These are phyloP conservation scores for Lycium ferocissimum DNA, from an alignment of 257 asterid species.

Conservation along the genomic window DNA sequence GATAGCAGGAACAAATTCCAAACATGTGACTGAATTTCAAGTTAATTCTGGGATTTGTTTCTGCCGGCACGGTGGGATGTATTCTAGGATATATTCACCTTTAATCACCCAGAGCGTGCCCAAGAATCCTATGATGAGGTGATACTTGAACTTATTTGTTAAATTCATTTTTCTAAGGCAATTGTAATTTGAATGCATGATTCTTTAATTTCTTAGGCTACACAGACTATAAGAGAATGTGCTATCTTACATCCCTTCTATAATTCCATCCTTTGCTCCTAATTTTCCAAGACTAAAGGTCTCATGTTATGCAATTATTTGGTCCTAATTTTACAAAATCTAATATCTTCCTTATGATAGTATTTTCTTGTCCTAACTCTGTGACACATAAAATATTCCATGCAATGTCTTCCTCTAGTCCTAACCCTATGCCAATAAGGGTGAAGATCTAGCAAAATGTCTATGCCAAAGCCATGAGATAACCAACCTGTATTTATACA, in stretches of 20 bases:
- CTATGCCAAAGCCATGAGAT: not conserved
- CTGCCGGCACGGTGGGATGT: conserved; percentile 56
- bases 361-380: not conserved
- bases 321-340: not conserved
- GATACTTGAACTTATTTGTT: not conserved
- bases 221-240: not conserved
- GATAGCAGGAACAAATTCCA: not conserved
- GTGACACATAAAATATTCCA: not conserved
- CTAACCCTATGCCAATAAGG: not conserved
- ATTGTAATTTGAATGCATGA: not conserved
- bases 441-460: not conserved
- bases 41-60: not conserved
- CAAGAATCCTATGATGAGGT: conserved; percentile 27
- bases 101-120: not conserved
- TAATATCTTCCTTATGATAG: not conserved
- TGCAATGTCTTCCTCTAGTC: not conserved
- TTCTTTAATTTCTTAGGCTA: not conserved
- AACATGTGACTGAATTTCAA: not conserved
- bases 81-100: conserved; percentile 46
- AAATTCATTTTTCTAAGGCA: not conserved
- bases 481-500: not conserved
- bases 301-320: not conserved
- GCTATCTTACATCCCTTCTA: not conserved
- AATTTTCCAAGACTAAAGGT: no score
- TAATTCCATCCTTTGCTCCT: no score